Evolutionary conservation across 257 asterid genomes (phyloP), one percentile per base, ranked within the genome.

Genomic region (Knoxia roxburghii): DNA sequence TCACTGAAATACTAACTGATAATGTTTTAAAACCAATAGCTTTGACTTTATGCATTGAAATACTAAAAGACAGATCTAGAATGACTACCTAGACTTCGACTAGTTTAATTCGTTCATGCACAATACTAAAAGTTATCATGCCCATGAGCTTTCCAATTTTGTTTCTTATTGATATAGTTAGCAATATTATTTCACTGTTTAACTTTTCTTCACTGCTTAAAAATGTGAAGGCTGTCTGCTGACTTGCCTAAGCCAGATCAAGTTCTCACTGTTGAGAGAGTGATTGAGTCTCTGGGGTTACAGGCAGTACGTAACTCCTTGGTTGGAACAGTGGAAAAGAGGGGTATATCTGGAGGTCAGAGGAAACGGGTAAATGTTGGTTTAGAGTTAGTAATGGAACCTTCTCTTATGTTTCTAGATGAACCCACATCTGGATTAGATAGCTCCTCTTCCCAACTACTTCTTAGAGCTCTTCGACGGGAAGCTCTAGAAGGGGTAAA

Each of bases 401-500:
- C 98, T 72, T 92, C 98, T 13, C 86, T 92, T 75, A 74, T 92
- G 52, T 86, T 89, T 78, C 77, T 92, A 70, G 98, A 92, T 57
- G 98, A 92, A 66, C 98, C 98, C 20, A 92, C 98, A 1, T 89
- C 98, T 35, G 98, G 98, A 60, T 70, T 92, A 83, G 98, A 92
- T 77, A 89, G 96, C 76, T 85, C 98, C 2, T 89, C 98, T 61
- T 92, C 98, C 75, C 97, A 92, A 81, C 85, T 89, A 56, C 96
- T 92, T 64, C 88, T 92, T 65, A 78, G 89, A 78, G 95, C 96
- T 21, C 95, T 92, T 82, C 95, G 87, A 61, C 96, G 95, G n/a
- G 98, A 92, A 79, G 97, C 96, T 57, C 86, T 83, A 29, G 96
- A 92, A 69, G 98, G 98, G 40, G 98, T 89, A 53, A 89, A 89